Base-by-base conservation (phyloP, 2,329 filamentous ascomycete genomes). In the Ophiocordyceps camponoti-leonardi region DNA sequence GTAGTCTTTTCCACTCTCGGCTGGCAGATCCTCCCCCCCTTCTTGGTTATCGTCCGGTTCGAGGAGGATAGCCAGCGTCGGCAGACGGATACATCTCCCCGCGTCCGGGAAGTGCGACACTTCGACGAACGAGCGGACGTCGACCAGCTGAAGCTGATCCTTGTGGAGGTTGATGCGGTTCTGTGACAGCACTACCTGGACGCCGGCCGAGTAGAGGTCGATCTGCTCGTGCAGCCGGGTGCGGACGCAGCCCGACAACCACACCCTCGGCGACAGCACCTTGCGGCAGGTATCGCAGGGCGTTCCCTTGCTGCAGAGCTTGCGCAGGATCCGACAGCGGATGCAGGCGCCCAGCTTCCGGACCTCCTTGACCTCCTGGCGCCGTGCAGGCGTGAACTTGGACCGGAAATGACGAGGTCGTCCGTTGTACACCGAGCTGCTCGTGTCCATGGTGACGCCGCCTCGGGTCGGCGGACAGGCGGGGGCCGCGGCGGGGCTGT, bases 321-420 rank as follows among this genome's bases (percentile, higher is more conserved):
- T 82, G 47, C 77, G 70, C 33, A 82, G 60, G 49, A 81, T 80
- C 35, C 77, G 69, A 53, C 78, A 82, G 41, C 78, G 67, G 45
- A 81, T 79, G 52, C 78, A 82, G 13, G 78, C 77, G 6, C 78
- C 78, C 33, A 77, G 70, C 52, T 77, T 77, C 22, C 78, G 72
- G 20, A 81, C 74, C 49, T 77, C 73, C 51, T 79, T 75, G 2
- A 82, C 77, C 53, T 81, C 74, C 54, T 75, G 78, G 20, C 78
- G 67, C n/a, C 78, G 67, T 1, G 63, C 63, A 6, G 73, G 65
- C 19, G 70, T 73, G 51, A 81, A 81, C 10, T 72, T 66, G 4
- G 74, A 72, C 11, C 77, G 69, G 8, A 69, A 68, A 52, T 79
- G 69, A 16, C 69, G 69, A 2, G 68, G 63, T 45, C 67, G 67